A percentile compares a stretch with the other conserved stretches of the same genome.
Evolutionary conservation across 2,329 filamentous ascomycete species (phyloP).

Genomic region (Thermochaetoides dissita): DNA sequence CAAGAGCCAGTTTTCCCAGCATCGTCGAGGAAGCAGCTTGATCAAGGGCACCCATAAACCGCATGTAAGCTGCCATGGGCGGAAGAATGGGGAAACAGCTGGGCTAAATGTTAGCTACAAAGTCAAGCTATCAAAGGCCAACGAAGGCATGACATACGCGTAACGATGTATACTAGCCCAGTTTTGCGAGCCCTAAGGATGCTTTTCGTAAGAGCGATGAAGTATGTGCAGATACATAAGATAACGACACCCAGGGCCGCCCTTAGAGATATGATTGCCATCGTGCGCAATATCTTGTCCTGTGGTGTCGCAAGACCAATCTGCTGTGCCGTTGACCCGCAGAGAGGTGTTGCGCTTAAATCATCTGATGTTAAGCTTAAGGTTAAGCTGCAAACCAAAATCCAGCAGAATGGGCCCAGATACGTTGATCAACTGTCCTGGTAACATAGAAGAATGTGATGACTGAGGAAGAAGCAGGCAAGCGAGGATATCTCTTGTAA

Average conservation of each 20-base stretch:
- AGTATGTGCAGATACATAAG: slow-evolving; percentile 15
- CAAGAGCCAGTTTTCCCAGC: slow-evolving; percentile 46
- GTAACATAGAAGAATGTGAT: too few relatives aligned
- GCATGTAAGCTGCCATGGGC: slow-evolving; percentile 42
- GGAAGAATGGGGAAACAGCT: slow-evolving; percentile 37
- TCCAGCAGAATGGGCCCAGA: too few relatives aligned
- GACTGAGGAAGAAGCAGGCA: too few relatives aligned
- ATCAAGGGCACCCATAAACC: slow-evolving; percentile 42
- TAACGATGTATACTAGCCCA: slow-evolving; percentile 38
- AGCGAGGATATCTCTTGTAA: too few relatives aligned
- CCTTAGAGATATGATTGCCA: slow-evolving; percentile 14
- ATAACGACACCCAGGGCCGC: slow-evolving; percentile 21
- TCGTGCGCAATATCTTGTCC: too few relatives aligned
- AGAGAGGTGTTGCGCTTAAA: too few relatives aligned
- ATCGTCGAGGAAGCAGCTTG: slow-evolving; percentile 36
- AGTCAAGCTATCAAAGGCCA: background rate
- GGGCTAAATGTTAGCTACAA: slow-evolving; percentile 7
- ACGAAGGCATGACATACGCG: slow-evolving; percentile 30
- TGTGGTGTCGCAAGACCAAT: too few relatives aligned
- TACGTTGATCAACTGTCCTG: too few relatives aligned
- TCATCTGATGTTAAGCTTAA: too few relatives aligned
- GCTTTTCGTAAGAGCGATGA: slow-evolving; percentile 27
- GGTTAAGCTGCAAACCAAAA: too few relatives aligned
- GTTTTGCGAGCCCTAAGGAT: slow-evolving; percentile 35
- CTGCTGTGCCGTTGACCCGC: too few relatives aligned